Conservation (phyloP, 2,329 filamentous ascomycete genomes). For the Mariannaea sp. region DNA sequence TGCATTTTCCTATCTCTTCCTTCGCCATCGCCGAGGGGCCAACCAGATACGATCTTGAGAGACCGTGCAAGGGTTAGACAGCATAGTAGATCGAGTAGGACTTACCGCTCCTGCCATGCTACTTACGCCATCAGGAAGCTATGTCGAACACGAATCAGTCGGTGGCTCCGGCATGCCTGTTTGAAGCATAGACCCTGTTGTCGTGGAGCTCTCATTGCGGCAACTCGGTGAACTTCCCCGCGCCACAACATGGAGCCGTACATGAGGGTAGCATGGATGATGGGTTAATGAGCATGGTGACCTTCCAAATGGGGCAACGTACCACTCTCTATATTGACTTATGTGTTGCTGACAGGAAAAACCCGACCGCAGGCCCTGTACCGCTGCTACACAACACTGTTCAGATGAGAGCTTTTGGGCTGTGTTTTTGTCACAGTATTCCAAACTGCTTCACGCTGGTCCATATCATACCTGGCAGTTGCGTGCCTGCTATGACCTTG, state of each 20-base stretch:
- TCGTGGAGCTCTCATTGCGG: slow-evolving; percentile 9
- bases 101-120: neutral
- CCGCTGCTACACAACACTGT: too few species aligned
- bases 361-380: neutral
- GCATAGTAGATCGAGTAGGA: neutral
- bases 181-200: neutral
- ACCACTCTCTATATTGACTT: neutral
- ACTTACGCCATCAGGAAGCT: slow-evolving; percentile 8
- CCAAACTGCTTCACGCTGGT: neutral
- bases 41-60: slow-evolving; percentile 4
- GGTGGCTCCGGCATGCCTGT: neutral
- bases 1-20: slow-evolving; percentile 11
- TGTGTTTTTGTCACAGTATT: neutral
- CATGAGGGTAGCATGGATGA: neutral
- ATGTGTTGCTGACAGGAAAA: neutral
- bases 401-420: neutral
- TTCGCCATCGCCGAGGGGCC: neutral
- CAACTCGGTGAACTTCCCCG: slow-evolving; percentile 5
- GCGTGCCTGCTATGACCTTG: neutral
- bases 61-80: slow-evolving; percentile 13
- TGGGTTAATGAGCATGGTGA: neutral
- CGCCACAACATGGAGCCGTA: neutral
- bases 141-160: neutral
- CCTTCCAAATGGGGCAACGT: neutral
- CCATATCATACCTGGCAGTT: neutral